phyloP scores from a whole-genome alignment of 139 green algal genomes.

The Coccomyxa sp. region DNA sequence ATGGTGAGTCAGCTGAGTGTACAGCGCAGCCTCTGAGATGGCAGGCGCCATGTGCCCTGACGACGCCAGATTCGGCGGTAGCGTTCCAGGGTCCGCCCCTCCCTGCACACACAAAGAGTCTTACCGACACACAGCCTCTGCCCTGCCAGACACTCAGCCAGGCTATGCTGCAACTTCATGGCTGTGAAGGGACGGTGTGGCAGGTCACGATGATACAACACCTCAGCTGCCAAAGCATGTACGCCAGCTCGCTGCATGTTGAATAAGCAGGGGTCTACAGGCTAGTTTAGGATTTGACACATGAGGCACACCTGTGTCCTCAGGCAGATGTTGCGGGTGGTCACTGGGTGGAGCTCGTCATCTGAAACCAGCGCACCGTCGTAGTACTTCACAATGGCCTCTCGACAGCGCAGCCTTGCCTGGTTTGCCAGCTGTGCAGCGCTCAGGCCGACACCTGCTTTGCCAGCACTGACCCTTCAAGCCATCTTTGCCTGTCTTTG shows the following conservation, averaged over 20 bases:
- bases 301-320: neutral
- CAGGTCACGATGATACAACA: neutral
- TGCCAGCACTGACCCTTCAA: too few relatives aligned
- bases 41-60: slow-evolving; percentile 26
- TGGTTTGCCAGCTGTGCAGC: slow-evolving; percentile 74
- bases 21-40: slow-evolving; percentile 50
- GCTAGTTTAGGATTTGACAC: neutral
- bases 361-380: slow-evolving; percentile 57
- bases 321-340: slow-evolving; percentile 51
- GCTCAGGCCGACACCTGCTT: neutral
- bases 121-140: neutral
- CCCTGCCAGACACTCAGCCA: too few relatives aligned
- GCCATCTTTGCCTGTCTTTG: too few relatives aligned
- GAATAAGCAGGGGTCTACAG: neutral
- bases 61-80: neutral
- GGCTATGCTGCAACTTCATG: neutral
- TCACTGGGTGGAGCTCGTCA: slow-evolving; percentile 52
- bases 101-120: neutral
- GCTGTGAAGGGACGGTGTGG: neutral
- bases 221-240: slow-evolving; percentile 32
- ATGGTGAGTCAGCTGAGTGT: slow-evolving; percentile 62
- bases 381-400: slow-evolving; percentile 55
- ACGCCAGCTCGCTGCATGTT: slow-evolving; percentile 6
- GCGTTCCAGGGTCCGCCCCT: neutral
- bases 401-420: slow-evolving; percentile 33